Conservation (phyloP, 176 grass and related monocot species). For the Elaeis guineensis region DNA sequence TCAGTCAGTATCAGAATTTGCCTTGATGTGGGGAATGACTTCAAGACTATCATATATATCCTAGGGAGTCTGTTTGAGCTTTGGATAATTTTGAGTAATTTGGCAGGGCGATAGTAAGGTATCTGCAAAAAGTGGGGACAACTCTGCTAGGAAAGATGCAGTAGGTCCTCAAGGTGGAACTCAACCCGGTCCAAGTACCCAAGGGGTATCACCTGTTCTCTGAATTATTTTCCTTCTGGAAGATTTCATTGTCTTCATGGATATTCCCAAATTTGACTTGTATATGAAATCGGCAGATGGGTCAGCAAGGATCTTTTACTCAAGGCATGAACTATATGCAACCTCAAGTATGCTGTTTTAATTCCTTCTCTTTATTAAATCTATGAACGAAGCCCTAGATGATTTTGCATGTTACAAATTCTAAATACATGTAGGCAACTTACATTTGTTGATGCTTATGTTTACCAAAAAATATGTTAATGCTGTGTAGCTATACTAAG, state of each 20-base stretch:
- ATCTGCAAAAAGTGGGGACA: conserved; percentile 65
- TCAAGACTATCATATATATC: conserved; percentile 10
- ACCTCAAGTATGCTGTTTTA: conserved; percentile 52
- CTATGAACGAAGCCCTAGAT: neutral
- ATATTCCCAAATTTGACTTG: conserved; percentile 2
- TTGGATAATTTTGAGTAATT: conserved; percentile 5
- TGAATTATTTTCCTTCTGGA: conserved; percentile 8
- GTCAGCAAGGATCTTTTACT: conserved; percentile 56
- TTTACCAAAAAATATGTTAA: too few relatives aligned
- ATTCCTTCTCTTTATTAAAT: conserved; percentile 17
- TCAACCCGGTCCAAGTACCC: conserved; percentile 47
- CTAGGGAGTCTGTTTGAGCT: neutral
- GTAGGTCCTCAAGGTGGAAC: conserved; percentile 36
- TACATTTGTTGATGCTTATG: too few relatives aligned
- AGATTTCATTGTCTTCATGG: neutral
- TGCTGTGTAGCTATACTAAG: too few relatives aligned
- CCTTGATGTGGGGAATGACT: neutral
- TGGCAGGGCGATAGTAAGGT: conserved; percentile 86
- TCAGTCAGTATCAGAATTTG: too few relatives aligned
- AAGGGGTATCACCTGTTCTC: conserved; percentile 44
- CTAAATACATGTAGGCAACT: neutral
- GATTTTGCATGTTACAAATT: conserved; percentile 6
- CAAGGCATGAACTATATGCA: conserved; percentile 98
- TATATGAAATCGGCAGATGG: conserved; percentile 46
- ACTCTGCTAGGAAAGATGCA: conserved; percentile 60